Base-by-base conservation (phyloP, 2,329 filamentous ascomycete species). In the Penicillium sclerotiorum region DNA sequence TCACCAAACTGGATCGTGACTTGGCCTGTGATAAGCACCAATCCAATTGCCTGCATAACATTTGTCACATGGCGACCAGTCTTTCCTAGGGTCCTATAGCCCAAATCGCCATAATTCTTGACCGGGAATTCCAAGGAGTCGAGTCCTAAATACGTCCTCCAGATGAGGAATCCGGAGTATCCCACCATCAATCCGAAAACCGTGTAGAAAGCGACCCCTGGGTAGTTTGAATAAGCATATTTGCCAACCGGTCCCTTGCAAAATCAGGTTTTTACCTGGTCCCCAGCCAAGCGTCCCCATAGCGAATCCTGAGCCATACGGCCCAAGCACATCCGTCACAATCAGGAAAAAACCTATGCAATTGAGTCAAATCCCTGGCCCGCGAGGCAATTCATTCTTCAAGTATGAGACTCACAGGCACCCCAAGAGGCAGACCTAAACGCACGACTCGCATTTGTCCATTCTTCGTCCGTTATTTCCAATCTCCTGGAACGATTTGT, bases 1-100 rank as follows among this genome's bases (percentile, higher is more conserved):
- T 83, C 76, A 3, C 80, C 80, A 38, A 78, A 81, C 42, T 68
- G 72, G 33, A 83, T 74, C 44, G 82, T 77, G 37, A 83, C 68
- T 32, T 81, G 68, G 1, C 75, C 72, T 1, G 83, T 78, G 37
- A 77, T 78, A 21, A 83, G 67, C 21, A 83, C 63, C 43, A 77
- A 62, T 39, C 74, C 72, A 17, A 73, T 58, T 8, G 62, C 65
- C 50, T 76, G 74, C 22, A 75, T 59, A 5, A 69, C 45, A 49
- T 75, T 75, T 39, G 71, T 62, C 5, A 69, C 27, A 43, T 71
- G 62, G 15, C 74, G 69, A 5, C 68, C 67, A 53, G 58, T 65
- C 4, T 55, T 47, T 8, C 73, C 73, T 30, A 65, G 71, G 22
- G 74, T 58, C 18, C 74, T 65, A 54, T 72, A 75, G 0, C 64